These are phyloP conservation scores for Pezicula neosporulosa DNA, from an alignment of 2,329 filamentous ascomycete species.

Conservation along the genomic window DNA sequence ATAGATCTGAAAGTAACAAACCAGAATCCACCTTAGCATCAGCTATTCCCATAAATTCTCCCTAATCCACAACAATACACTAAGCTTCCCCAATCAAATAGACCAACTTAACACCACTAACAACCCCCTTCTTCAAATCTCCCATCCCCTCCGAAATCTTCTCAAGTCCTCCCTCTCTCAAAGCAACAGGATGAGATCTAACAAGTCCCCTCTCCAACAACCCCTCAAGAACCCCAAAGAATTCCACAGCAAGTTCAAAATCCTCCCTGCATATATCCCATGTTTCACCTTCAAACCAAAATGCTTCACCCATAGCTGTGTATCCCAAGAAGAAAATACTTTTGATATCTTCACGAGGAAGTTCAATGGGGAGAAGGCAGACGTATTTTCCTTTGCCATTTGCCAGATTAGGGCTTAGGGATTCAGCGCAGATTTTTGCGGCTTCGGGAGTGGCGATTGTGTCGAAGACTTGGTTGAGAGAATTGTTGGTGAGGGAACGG, in stretches of 20 bases:
- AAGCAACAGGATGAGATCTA: slow-evolving; percentile 24
- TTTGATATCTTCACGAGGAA: slow-evolving; percentile 21
- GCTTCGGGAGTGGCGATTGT: slow-evolving; percentile 13
- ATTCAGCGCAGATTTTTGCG: slow-evolving; percentile 13
- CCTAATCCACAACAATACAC: no score
- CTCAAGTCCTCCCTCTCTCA: slow-evolving; percentile 12
- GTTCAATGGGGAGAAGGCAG: slow-evolving; percentile 42
- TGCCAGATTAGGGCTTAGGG: slow-evolving; percentile 11
- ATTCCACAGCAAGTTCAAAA: slow-evolving; percentile 28
- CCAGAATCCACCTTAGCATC: no score
- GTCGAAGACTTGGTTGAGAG: slow-evolving; percentile 14
- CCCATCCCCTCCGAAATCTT: slow-evolving; percentile 11
- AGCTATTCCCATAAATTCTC: no score
- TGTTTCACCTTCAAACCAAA: slow-evolving; percentile 14
- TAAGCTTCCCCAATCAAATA: slow-evolving; percentile 17
- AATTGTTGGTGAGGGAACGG: slow-evolving; percentile 36
- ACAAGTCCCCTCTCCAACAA: slow-evolving; percentile 32
- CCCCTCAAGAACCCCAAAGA: slow-evolving; percentile 27
- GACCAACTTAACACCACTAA: slow-evolving; percentile 39
- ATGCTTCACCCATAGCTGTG: slow-evolving; percentile 32
- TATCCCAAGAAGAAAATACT: slow-evolving; percentile 33
- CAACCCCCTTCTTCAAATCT: slow-evolving; percentile 11
- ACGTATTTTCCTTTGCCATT: slow-evolving; percentile 45
- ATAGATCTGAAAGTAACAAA: no score
- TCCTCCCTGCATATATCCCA: slow-evolving; percentile 22